Base-by-base conservation (phyloP, 768 basidiomycete species). In the Mycena maculata region DNA sequence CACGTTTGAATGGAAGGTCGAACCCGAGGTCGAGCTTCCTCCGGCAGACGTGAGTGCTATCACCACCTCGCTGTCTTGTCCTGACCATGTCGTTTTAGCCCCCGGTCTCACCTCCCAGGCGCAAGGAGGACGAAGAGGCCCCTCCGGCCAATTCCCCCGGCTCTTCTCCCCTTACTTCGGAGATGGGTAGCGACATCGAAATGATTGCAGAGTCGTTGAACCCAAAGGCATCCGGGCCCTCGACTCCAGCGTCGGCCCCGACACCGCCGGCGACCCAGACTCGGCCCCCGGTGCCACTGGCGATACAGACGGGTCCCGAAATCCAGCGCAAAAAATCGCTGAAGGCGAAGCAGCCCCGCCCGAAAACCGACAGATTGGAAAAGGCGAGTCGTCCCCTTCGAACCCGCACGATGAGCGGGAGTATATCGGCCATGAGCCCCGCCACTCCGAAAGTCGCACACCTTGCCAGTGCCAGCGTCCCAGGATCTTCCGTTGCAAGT, bases 91-190 rank as follows among this genome's bases (percentile, higher is more conserved):
- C 16, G 9, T 36, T 25, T 28, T 36, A 65, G 64, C 36, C 58
- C 11, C 33, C 64, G 31, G 50, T 56, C n/a, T 28, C 49, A n/a
- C 57, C 49, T 31, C 23, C 64, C n/a, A n/a, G 25, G 27, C 58
- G 42, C 50, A 52, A 30, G 44, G 15, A 53, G 10, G 64, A 65
- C 10, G 57, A 52, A 47, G 41, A 18, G 5, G 42, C 66, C 20
- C 12, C 36, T 25, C 22, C 45, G 10, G 13, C 16, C 22, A 57
- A 53, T n/a, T 71, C 69, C 22, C 69, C 61, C 11, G 62, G 65
- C 44, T 71, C 69, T 2, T 70, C 69, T 9, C 69, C 69, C 20
- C 57, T 71, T 31, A 67, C 69, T 2, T 71, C 69, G 15, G 69
- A 71, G 1, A 33, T 42, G 36, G 69, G 69, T 5, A 71, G 69